Percentiles rank a stretch among this genome's conserved stretches.
phyloP scores from a whole-genome alignment of 805 yeast species.

The Monosporozyma siamensis region DNA sequence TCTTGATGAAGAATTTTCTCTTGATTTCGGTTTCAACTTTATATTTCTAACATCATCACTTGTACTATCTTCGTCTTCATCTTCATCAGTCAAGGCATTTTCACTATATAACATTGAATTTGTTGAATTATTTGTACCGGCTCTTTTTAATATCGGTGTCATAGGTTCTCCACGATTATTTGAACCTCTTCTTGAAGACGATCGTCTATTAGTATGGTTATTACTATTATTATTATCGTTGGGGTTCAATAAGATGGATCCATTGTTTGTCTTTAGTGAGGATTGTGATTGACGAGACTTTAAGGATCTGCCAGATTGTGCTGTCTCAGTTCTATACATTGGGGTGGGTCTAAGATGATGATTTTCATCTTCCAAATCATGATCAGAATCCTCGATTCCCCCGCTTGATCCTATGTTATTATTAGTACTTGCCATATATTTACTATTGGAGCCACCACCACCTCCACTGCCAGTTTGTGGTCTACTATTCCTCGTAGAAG shows the following conservation, averaged over 20 bases:
- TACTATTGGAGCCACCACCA: no score
- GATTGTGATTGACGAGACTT: slow-evolving; percentile 7
- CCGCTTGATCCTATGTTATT: no score
- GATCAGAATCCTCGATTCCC: neutral
- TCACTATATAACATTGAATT: slow-evolving; percentile 9
- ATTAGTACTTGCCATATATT: no score
- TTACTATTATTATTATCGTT: slow-evolving; percentile 13
- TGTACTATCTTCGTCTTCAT: slow-evolving; percentile 10
- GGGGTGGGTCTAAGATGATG: slow-evolving; percentile 1
- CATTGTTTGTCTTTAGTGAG: slow-evolving; percentile 19
- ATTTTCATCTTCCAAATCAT: neutral
- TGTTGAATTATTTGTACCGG: neutral
- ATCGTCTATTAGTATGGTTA: slow-evolving; percentile 27
- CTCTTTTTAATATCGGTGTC: slow-evolving; percentile 4
- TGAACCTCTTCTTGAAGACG: neutral
- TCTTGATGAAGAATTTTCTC: slow-evolving; percentile 8
- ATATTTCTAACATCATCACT: neutral
- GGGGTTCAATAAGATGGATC: slow-evolving; percentile 3
- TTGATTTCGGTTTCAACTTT: neutral
- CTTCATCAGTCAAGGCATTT: slow-evolving; percentile 21
- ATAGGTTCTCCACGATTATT: neutral
- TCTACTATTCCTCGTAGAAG: no score
- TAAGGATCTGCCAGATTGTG: slow-evolving; percentile 8
- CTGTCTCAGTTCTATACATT: slow-evolving; percentile 3
- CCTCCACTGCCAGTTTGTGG: no score